Evolutionary conservation across 805 yeast species (phyloP), one percentile per base, ranked within the genome.

Genomic region (Yueomyces sp.): DNA sequence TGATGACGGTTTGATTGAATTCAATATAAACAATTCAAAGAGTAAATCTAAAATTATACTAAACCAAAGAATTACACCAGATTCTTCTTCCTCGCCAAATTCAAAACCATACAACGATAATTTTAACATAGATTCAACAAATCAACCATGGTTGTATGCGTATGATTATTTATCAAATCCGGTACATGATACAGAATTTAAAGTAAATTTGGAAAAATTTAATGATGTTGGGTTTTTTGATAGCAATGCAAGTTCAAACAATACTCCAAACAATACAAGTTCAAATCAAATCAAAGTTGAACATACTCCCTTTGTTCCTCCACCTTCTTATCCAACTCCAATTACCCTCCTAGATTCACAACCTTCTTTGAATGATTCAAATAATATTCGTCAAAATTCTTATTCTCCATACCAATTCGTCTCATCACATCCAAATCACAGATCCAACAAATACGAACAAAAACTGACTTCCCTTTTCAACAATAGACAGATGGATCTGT

Each of bases 401-500:
- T 30, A 6, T 6, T 9, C 33, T 6, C 33, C 33, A 30, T 30
- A 30, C 9, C 33, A 30, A 9, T 30, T 30, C 9, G 6, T 9
- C 6, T 6, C 9, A 6, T 9, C 33, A 30, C 6, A 9, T 30
- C 33, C 33, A 30, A 30, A 30, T 6, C 6, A 30, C 6, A 6
- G 33, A 6, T 6, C 6, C 6, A 30, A 6, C 37, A 29, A 19
- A 36, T 26, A 36, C 3, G 38, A 36, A 27, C 30, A 39, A 37
- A 83, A 79, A 47, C 69, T 80, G 8, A 72, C 81, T 7, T 72
- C 73, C 11, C 63, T 81, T 36, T 81, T 81, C 59, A 72, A 80
- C 52, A 68, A 77, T 1, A 67, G 87, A 49, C 88, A 81, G 56
- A 67, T 74, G 39, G 86, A 79, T 56, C 63, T 81, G 49, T 78